Percentiles rank a stretch among this genome's conserved stretches.
Evolutionary conservation across 805 yeast genomes (phyloP).

Genomic region (Lipomyces japonicus): DNA sequence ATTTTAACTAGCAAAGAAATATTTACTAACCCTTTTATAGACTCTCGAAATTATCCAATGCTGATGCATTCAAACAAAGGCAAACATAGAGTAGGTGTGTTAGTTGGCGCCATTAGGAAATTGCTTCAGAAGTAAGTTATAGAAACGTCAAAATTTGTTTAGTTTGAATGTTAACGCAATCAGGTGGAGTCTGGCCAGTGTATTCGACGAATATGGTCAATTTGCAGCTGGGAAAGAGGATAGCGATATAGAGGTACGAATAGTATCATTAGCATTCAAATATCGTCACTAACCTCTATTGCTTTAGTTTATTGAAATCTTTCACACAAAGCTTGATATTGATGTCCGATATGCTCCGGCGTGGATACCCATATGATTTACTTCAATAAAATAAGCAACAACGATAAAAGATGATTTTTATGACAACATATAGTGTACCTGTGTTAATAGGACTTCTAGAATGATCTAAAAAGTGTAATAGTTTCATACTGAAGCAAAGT

Average conservation of each 20-base stretch:
- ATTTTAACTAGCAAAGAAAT: background rate
- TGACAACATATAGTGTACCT: no score
- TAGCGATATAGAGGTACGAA: slow-evolving; percentile 64
- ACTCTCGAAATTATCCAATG: slow-evolving; percentile 71
- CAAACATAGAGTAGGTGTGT: slow-evolving; percentile 91
- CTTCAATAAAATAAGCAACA: no score
- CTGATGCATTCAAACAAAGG: slow-evolving; percentile 93
- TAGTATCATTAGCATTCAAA: background rate
- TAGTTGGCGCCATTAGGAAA: slow-evolving; percentile 87
- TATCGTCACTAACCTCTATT: background rate
- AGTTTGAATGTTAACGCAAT: background rate
- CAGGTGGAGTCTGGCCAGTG: slow-evolving; percentile 82
- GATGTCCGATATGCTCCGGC: slow-evolving; percentile 53
- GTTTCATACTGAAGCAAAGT: no score
- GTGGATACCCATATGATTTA: no score
- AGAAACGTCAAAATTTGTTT: background rate
- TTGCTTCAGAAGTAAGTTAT: slow-evolving; percentile 49
- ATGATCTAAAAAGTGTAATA: no score
- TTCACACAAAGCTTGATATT: slow-evolving; percentile 55
- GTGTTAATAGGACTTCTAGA: no score
- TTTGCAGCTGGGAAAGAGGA: slow-evolving; percentile 94
- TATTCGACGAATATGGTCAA: slow-evolving; percentile 88
- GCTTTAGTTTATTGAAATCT: slow-evolving; percentile 65
- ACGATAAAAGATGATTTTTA: no score
- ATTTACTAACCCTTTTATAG: slow-evolving; percentile 19